phyloP scores from a whole-genome alignment of 345 rosid species.

The Citrus cavaleriei region DNA sequence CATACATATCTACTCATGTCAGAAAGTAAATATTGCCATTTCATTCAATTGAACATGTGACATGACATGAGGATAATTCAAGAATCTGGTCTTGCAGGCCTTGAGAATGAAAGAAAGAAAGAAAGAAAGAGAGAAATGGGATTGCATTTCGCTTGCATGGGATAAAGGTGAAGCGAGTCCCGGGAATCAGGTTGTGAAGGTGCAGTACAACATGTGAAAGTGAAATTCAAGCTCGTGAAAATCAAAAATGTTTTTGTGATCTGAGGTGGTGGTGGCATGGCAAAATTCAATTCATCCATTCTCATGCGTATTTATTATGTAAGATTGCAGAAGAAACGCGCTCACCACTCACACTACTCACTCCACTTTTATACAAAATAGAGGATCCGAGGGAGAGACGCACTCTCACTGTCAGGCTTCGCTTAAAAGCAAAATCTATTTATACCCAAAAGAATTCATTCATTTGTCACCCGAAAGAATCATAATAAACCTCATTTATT shows the following conservation, averaged over 20 bases:
- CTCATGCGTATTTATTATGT: not conserved
- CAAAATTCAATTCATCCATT: slow-evolving; percentile 2
- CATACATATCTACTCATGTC: not conserved
- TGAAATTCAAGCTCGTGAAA: slow-evolving; percentile 36
- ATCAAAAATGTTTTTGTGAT: slow-evolving; percentile 23
- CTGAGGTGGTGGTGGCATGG: slow-evolving; percentile 19
- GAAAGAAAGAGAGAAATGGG: not conserved
- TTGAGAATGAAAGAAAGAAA: not conserved
- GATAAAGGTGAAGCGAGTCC: slow-evolving; percentile 31
- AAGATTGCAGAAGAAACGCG: not conserved
- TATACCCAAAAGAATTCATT: not conserved
- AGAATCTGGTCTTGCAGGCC: slow-evolving; percentile 2
- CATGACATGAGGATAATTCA: not conserved
- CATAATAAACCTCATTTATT: not conserved
- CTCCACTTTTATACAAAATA: not conserved
- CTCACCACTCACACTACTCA: too few relatives aligned
- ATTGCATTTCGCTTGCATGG: slow-evolving; percentile 17
- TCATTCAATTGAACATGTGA: slow-evolving; percentile 1
- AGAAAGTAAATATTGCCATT: not conserved
- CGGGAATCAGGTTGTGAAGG: slow-evolving; percentile 36
- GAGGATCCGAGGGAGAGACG: slow-evolving; percentile 20
- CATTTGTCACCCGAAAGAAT: not conserved
- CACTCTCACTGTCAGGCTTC: not conserved
- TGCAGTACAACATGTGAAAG: slow-evolving; percentile 30
- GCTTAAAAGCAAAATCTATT: not conserved